These are phyloP conservation scores for Sporothrix pseudoabietina DNA, from an alignment of 2,329 filamentous ascomycete genomes.

Conservation along the genomic window DNA sequence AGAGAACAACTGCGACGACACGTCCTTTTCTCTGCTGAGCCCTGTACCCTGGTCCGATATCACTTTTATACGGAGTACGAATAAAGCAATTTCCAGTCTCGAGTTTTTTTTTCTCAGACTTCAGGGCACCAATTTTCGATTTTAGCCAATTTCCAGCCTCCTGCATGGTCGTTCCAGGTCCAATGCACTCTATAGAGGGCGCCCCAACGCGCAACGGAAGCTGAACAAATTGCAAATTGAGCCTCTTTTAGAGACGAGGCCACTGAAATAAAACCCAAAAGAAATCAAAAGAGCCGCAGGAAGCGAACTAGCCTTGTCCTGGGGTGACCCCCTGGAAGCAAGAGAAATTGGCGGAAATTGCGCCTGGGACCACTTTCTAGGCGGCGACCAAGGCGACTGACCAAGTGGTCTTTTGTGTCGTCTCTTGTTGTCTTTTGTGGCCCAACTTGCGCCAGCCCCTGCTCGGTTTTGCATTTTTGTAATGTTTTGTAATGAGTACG, in stretches of 20 bases:
- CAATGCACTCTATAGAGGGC: neutral
- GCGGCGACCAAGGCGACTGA: neutral
- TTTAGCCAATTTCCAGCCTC: neutral
- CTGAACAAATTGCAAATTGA: neutral
- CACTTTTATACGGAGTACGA: neutral
- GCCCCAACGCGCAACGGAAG: neutral
- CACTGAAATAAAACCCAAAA: too few species aligned
- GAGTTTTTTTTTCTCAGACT: neutral
- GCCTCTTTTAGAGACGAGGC: neutral
- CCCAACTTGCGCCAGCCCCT: neutral
- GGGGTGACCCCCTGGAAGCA: neutral
- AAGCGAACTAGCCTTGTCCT: constrained; percentile 3
- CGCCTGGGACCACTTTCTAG: constrained; percentile 13
- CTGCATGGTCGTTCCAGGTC: neutral
- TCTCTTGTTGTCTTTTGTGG: neutral
- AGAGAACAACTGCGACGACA: neutral
- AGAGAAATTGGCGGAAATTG: constrained; percentile 26
- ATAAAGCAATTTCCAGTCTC: constrained; percentile 4
- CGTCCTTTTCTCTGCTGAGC: neutral
- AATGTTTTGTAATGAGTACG: too few species aligned
- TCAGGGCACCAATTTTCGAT: neutral
- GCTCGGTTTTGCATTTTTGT: neutral
- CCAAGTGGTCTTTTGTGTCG: neutral
- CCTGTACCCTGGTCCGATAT: neutral
- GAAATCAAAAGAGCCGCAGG: neutral